Conservation (phyloP, 148 eudicot genomes). For the Cornus kousa region DNA sequence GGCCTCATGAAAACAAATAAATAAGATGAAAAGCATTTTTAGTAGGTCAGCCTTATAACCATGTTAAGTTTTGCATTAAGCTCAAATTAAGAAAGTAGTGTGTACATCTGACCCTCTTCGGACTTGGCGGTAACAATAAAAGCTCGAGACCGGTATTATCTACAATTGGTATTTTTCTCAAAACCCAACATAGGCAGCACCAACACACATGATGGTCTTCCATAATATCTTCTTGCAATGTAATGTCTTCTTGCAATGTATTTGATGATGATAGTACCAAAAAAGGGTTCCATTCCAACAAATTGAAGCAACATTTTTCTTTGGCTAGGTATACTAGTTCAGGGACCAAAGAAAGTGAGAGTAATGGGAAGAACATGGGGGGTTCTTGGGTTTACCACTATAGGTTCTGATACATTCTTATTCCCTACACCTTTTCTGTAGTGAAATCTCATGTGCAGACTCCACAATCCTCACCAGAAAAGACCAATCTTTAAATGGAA, state of each 20-base stretch:
- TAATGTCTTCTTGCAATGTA: neutral
- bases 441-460: neutral
- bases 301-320: neutral
- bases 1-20: too few relatives aligned
- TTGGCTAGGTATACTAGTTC: neutral
- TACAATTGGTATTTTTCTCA: too few relatives aligned
- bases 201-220: too few relatives aligned
- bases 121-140: too few relatives aligned
- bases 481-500: conserved; percentile 27
- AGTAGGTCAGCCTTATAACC: too few relatives aligned
- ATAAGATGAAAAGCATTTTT: too few relatives aligned
- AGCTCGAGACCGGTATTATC: too few relatives aligned
- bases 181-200: too few relatives aligned
- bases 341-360: conserved; percentile 12
- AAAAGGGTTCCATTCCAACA: neutral
- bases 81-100: too few relatives aligned
- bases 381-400: neutral
- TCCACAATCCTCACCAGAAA: conserved; percentile 9
- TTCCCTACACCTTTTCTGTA: neutral
- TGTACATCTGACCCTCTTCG: too few relatives aligned
- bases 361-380: neutral
- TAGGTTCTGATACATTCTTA: conserved; percentile 7
- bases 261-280: neutral
- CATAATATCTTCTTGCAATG: too few relatives aligned
- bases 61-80: too few relatives aligned